A percentile compares a stretch with the other conserved stretches of the same genome.
phyloP scores from a whole-genome alignment of 1,139 yeast species.

The Sugiyamaella xylanicola region DNA sequence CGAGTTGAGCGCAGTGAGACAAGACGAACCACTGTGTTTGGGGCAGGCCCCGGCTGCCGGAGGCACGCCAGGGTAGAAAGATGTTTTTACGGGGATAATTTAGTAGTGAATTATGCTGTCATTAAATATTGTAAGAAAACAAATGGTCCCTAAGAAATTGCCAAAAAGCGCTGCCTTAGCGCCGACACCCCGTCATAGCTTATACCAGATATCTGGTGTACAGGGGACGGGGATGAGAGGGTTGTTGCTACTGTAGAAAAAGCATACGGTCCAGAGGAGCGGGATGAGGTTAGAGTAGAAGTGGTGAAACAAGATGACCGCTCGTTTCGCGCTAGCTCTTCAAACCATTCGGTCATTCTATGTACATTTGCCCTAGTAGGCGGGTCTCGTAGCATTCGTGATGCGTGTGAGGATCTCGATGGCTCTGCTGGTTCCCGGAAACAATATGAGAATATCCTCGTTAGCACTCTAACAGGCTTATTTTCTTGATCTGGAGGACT shows the following conservation, averaged over 20 bases:
- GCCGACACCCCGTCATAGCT: slow-evolving; percentile 28
- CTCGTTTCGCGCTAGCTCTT: slow-evolving; percentile 23
- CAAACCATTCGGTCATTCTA: slow-evolving; percentile 33
- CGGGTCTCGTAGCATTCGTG: slow-evolving; percentile 25
- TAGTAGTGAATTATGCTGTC: background rate
- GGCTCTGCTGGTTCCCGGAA: slow-evolving; percentile 15
- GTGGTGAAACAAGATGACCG: slow-evolving; percentile 9
- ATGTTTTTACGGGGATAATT: no score
- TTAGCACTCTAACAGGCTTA: slow-evolving; percentile 32
- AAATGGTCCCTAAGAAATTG: slow-evolving; percentile 13
- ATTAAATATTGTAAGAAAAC: background rate
- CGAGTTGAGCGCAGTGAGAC: no score
- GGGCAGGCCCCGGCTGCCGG: no score
- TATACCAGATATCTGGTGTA: slow-evolving; percentile 13
- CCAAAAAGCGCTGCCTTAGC: slow-evolving; percentile 30
- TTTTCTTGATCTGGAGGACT: slow-evolving; percentile 21
- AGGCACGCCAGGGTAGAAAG: no score
- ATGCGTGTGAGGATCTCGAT: slow-evolving; percentile 9
- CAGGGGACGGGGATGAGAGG: slow-evolving; percentile 13
- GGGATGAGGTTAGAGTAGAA: background rate
- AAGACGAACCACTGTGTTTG: no score
- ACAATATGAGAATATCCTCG: slow-evolving; percentile 36
- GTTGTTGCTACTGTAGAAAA: slow-evolving; percentile 17
- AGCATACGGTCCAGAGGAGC: slow-evolving; percentile 12
- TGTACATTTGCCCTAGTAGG: slow-evolving; percentile 37